Evolutionary conservation across 2,329 filamentous ascomycete species (phyloP), one percentile per base, ranked within the genome.

Genomic region (Fusarium sp.): DNA sequence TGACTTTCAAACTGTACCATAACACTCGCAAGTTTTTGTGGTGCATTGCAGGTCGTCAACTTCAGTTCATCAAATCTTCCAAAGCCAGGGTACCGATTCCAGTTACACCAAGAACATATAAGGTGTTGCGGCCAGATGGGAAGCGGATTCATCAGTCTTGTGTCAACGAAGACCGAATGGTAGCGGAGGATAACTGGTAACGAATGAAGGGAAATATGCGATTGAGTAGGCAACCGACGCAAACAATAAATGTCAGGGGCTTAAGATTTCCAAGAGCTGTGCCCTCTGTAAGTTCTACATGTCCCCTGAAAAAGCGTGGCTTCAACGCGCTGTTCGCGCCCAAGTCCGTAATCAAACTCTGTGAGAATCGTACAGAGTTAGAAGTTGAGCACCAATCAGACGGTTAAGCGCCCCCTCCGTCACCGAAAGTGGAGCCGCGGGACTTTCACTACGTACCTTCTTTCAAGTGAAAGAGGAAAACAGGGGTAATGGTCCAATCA

Each of bases 391-490:
- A 28, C 26, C 26, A 28, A 28, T 28, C 26, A 28, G 26, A 28
- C 26, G 26, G 26, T 28, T 28, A 28, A 28, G 26, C 26, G 26
- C 26, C 26, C 26, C 6, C 26, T 28, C 26, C 26, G 26, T 28
- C 26, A 28, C 26, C 8, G 26, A 28, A 28, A 28, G 26, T 28
- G 26, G 26, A 28, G 26, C 26, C 26, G 26, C 26, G 26, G 26
- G 26, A 28, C 5, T 44, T 15, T 42, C 39, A 19, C 25, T 19
- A 41, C 12, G 39, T 42, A 42, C 3, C 39, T 13, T 5, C 39
- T 42, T 42, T 42, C 39, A 42, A 42, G 39, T 28, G 39, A 28
- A 41, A 41, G 39, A 41, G 39, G 24, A 41, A 41, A 41, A 29
- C 39, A 41, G 39, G 39, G 39, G 8, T 41, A 19, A 41, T 11